Base-by-base conservation (phyloP, 345 rosid genomes). In the Rhizophora mangle region DNA sequence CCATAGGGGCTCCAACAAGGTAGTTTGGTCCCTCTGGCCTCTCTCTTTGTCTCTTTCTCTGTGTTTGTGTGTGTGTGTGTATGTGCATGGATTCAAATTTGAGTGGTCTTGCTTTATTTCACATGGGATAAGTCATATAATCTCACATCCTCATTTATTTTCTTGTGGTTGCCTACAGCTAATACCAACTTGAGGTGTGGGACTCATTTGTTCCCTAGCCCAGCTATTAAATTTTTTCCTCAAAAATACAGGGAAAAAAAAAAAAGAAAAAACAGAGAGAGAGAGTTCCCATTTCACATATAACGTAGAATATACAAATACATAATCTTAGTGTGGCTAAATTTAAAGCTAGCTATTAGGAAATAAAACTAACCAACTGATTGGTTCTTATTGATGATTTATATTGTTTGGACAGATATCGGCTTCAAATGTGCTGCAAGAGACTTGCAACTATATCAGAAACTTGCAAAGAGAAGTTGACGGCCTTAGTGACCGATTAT, bases 391-490 rank as follows among this genome's bases (percentile, higher is more conserved):
- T 21, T 9, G 8, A 43, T 46, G 8, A 56, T 27, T 56, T 24
- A 16, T 27, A 21, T 56, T 21, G 6, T 34, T 5, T 62, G 13
- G 29, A 34, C 85, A 90, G 98, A 87, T 80, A 9, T 82, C 92
- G 22, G 88, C 93, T 54, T 86, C 97, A 16, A 90, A 78, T 73
- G 90, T 89, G 69, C 72, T 93, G 65, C 96, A 87, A 66, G 98
- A 93, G 85, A 90, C 93, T 39, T 93, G 97, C 80, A 85, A 72
- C 83, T 89, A 87, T 70, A 93, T 93, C 37, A 84, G 85, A 79
- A 86, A 69, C 80, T 82, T 93, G 55, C 92, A 87, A 76, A 79
- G 82, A 68, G 96, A 93, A 29, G 91, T 89, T 60, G 90, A 87
- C 67, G 98, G 82, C 64, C 75, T 93, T 31, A 90, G 97, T 58